Evolutionary conservation across 352 stramenopile species (phyloP), one percentile per base, ranked within the genome.

Genomic region (Phytophthora palmivora): DNA sequence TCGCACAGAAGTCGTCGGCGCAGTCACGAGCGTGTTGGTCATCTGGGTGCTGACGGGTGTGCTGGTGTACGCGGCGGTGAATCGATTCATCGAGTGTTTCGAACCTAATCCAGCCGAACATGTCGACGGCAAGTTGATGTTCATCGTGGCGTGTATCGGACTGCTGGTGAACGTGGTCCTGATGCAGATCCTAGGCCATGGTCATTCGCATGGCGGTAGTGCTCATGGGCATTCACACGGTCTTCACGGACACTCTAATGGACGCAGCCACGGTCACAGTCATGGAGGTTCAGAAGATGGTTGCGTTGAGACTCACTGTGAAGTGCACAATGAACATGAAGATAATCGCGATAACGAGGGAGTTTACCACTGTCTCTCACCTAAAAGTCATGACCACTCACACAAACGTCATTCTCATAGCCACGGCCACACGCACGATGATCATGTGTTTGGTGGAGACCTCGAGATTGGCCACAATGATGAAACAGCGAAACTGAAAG

Each of bases 71-170:
- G 92, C 97, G 43, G 97, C 95, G 0, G 67, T 99, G 36, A 63
- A 84, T 39, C 88, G 97, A 28, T 82, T 92, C 43, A 51, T 83
- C 21, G 79, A 92, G 37, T 87, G 76, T 11, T 63, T 97, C 16
- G 45, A 87, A 32, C 78, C 79, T 0, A 68, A 94, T 63, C 72
- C 82, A 12, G 49, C 73, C 11, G 88, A 90, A 56, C 52, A 52
- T 39, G 92, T 99, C 1, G 84, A 99, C 69, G 97, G 97, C 68
- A 91, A 89, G 56, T 49, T 99, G 42, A 99, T 99, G 97, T 95
- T 95, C 63, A 86, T 93, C 19, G 89, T 99, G 44, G 95, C 96
- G 1, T 70, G 70, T 39, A 91, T 99, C 58, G 96, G 96, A 0
- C 84, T 99, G 9, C 48, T 98, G 16, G 90, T 99, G 15, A 99